Conservation (phyloP, 108 stramenopile genomes). For the Skeletonema grethae region DNA sequence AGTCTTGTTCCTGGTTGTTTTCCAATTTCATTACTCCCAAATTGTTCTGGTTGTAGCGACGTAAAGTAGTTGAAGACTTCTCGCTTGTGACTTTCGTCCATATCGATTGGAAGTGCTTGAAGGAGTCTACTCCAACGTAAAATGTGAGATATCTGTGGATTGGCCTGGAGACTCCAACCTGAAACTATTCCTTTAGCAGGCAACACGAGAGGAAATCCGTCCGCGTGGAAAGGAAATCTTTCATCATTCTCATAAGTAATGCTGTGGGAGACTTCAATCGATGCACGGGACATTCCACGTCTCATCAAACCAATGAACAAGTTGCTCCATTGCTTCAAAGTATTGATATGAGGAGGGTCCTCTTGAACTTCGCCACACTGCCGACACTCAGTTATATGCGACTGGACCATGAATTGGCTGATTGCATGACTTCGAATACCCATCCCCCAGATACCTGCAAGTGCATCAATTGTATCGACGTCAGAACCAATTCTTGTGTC, state of each 20-base stretch:
- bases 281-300: conserved; percentile 36
- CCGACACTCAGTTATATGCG: conserved; percentile 31
- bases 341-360: conserved; percentile 38
- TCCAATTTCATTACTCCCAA: not conserved
- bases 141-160: conserved; percentile 24
- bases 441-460: conserved; percentile 35
- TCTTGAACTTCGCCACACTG: conserved; percentile 31
- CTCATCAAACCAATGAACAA: conserved; percentile 40
- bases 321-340: conserved; percentile 44
- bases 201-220: not conserved
- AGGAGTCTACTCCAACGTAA: conserved; percentile 32
- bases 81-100: conserved; percentile 8
- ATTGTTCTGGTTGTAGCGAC: conserved; percentile 4
- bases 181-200: conserved; percentile 27
- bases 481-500: conserved; percentile 5
- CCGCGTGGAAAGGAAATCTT: not conserved
- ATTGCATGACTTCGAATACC: conserved; percentile 33
- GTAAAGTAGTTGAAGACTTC: conserved; percentile 15
- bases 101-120: conserved; percentile 19
- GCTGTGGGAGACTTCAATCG: conserved; percentile 29
- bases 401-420: conserved; percentile 30
- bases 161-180: conserved; percentile 24
- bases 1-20: not conserved
- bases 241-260: conserved; percentile 41
- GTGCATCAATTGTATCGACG: conserved; percentile 38